Evolutionary conservation across 2,329 filamentous ascomycete species (phyloP).

Genomic region (Scleromitrula shiraiana): DNA sequence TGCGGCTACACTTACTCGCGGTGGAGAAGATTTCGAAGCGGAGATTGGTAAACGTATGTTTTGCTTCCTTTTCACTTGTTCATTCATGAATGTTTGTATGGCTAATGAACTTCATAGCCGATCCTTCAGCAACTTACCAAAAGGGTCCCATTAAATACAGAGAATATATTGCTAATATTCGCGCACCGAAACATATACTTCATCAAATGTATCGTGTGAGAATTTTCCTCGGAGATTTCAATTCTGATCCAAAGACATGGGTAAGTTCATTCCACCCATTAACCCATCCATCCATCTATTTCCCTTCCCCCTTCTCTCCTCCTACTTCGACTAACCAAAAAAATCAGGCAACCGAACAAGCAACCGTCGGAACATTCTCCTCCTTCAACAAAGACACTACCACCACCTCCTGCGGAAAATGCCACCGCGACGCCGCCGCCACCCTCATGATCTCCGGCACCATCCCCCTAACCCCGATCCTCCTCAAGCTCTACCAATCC

Average conservation of each 20-base stretch:
- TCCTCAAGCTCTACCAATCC: conserved; percentile 27
- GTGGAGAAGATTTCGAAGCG: conserved; percentile 18
- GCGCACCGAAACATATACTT: conserved; percentile 30
- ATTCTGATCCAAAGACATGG: conserved; percentile 25
- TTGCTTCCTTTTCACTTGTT: neutral
- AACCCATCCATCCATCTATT: neutral
- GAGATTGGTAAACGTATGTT: conserved; percentile 20
- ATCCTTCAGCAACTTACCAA: neutral
- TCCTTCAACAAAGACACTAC: conserved; percentile 30
- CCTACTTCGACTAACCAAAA: neutral
- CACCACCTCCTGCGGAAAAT: conserved; percentile 29
- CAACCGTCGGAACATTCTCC: conserved; percentile 35
- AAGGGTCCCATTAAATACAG: conserved; percentile 17
- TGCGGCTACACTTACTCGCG: neutral
- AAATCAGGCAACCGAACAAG: conserved; percentile 11
- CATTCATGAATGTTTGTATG: no score
- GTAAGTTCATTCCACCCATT: conserved; percentile 18
- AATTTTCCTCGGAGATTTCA: conserved; percentile 32
- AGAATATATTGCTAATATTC: conserved; percentile 32
- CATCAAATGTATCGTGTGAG: conserved; percentile 31
- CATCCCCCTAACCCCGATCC: conserved; percentile 32
- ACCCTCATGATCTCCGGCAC: conserved; percentile 32
- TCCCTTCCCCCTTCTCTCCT: no score
- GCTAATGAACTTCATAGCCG: no score
- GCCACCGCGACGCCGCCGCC: conserved; percentile 25